phyloP scores from a whole-genome alignment of 148 eudicot genomes.

The Fagopyrum esculentum region DNA sequence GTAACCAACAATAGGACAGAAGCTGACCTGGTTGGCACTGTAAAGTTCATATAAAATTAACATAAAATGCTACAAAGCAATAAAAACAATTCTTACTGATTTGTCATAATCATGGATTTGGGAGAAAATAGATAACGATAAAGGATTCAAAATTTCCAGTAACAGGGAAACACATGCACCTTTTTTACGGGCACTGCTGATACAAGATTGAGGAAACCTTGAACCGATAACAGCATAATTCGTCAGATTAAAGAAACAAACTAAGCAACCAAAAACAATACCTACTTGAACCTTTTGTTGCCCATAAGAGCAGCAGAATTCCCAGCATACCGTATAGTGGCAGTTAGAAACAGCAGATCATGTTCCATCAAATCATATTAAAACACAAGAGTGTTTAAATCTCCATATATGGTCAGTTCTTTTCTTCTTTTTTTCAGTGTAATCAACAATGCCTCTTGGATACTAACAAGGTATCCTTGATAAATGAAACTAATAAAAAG shows the following conservation, averaged over 20 bases:
- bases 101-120: slow-evolving; percentile 30
- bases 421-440: neutral
- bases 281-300: slow-evolving; percentile 83
- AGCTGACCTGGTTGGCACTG: slow-evolving; percentile 92
- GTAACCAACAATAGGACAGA: slow-evolving; percentile 40
- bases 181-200: too few species aligned
- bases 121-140: slow-evolving; percentile 18
- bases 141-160: slow-evolving; percentile 25
- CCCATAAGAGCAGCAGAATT: slow-evolving; percentile 55
- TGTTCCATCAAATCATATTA: slow-evolving; percentile 22
- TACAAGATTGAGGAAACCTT: too few species aligned
- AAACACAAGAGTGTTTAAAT: slow-evolving; percentile 15
- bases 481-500: neutral
- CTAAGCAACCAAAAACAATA: slow-evolving; percentile 23
- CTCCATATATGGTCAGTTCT: neutral
- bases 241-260: too few species aligned
- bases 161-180: slow-evolving; percentile 29
- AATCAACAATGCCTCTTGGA: neutral
- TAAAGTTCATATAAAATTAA: slow-evolving; percentile 65
- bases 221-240: too few species aligned
- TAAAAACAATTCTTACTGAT: slow-evolving; percentile 17
- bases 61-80: slow-evolving; percentile 41
- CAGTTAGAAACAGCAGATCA: slow-evolving; percentile 31
- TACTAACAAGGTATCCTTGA: neutral
- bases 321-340: slow-evolving; percentile 46